Base-by-base conservation (phyloP, 1,284 basidiomycete genomes). In the Marasmius fiardii region DNA sequence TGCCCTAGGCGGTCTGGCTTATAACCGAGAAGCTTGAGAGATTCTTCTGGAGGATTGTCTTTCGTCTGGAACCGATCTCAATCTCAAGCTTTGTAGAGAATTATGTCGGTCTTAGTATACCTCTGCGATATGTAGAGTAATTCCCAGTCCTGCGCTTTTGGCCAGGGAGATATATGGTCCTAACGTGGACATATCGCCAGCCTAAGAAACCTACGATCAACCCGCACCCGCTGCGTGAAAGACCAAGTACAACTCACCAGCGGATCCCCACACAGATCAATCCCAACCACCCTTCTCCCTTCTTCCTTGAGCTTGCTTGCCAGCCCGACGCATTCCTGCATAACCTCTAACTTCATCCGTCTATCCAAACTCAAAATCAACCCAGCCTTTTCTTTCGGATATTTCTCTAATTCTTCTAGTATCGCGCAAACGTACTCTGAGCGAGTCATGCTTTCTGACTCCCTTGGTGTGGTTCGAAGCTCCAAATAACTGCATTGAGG, bases 71-170 rank as follows among this genome's bases (percentile, higher is more conserved):
- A 20, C 37, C 7, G 11, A 43, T 23, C 43, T 34, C 39, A 44
- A 34, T 23, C 24, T 52, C 21, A 21, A 11, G 14, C 5, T 26
- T 21, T 4, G 10, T 31, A 31, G 5, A 10, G 5, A 31, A 50
- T n/a, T 41, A 8, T 18, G 11, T 10, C 41, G 48, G 33, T 35
- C 35, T 18, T 8, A 7, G 45, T 64, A 24, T 61, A 88, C 88
- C 78, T 94, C 92, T 7, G 91, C 90, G 56, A 93, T 86, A 68
- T 93, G 92, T 31, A 93, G 66, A 0, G 91, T 92, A 24, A 91
- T 64, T 1, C 83, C 79, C 5, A 92, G 67, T 0, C 86, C 88
- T 0, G 78, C 81, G 24, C 68, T 71, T 57, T 78, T 83, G 0
- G 82, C 90, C 37, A 71, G 68, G 1, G 66, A 65, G 62, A 93